A percentile compares a stretch with the other conserved stretches of the same genome.
Evolutionary conservation across 768 basidiomycete genomes (phyloP).

Genomic region (Macrolepiota albuminosa): DNA sequence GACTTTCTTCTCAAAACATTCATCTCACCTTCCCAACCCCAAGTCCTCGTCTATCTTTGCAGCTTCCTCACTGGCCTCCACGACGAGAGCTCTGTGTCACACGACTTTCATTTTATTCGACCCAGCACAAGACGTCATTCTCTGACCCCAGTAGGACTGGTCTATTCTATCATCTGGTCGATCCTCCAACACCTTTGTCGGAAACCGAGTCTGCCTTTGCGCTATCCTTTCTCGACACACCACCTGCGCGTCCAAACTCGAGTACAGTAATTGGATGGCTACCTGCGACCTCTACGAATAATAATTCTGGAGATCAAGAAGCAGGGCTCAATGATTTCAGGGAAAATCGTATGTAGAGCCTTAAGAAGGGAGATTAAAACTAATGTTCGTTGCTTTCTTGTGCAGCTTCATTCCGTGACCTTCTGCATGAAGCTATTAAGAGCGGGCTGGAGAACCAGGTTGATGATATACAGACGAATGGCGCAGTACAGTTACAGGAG

Average conservation of each 20-base stretch:
- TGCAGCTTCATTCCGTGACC: slow-evolving; percentile 51
- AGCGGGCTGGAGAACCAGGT: slow-evolving; percentile 47
- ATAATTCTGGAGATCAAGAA: slow-evolving; percentile 19
- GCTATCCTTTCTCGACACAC: slow-evolving; percentile 52
- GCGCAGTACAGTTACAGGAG: slow-evolving; percentile 57
- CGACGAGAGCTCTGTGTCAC: not conserved
- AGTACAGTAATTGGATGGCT: slow-evolving; percentile 65
- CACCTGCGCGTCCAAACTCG: slow-evolving; percentile 42
- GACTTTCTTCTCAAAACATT: not conserved
- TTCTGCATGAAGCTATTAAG: slow-evolving; percentile 59
- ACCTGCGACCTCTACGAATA: slow-evolving; percentile 38
- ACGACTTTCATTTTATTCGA: not conserved
- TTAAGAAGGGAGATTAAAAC: not conserved
- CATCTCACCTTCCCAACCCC: not conserved
- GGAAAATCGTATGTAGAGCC: slow-evolving; percentile 55
- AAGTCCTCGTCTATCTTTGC: not conserved
- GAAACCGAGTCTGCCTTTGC: slow-evolving; percentile 48
- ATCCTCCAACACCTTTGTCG: slow-evolving; percentile 47
- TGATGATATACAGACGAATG: slow-evolving; percentile 64
- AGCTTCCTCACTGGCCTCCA: not conserved
- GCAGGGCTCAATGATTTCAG: slow-evolving; percentile 66
- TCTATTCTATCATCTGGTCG: slow-evolving; percentile 64
- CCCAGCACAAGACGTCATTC: slow-evolving; percentile 6
- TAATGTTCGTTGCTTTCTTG: not conserved
- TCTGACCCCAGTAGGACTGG: slow-evolving; percentile 58